Conservation (phyloP, 2,329 filamentous ascomycete genomes). For the Sclerotinia borealis region DNA sequence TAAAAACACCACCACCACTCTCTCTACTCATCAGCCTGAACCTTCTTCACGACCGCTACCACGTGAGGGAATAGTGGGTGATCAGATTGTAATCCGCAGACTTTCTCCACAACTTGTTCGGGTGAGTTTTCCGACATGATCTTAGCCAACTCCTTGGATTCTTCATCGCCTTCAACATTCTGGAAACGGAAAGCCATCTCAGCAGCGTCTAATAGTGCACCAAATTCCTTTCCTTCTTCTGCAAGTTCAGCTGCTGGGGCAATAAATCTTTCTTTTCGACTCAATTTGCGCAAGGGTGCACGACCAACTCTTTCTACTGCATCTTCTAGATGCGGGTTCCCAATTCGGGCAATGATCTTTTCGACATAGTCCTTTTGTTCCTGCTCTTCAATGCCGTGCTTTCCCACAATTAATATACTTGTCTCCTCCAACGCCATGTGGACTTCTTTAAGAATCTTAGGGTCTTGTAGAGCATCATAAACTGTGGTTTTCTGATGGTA, state of each 20-base stretch:
- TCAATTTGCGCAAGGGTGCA: slow-evolving; percentile 87
- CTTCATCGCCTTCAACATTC: slow-evolving; percentile 85
- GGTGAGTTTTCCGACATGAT: slow-evolving; percentile 71
- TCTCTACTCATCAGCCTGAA: slow-evolving; percentile 51
- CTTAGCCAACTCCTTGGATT: slow-evolving; percentile 78
- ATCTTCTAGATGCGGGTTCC: slow-evolving; percentile 89
- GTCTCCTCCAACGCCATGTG: slow-evolving; percentile 79
- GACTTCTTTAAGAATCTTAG: slow-evolving; percentile 73
- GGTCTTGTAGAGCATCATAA: slow-evolving; percentile 79
- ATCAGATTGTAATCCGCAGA: slow-evolving; percentile 71
- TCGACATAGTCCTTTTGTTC: slow-evolving; percentile 85
- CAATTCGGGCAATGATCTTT: slow-evolving; percentile 87
- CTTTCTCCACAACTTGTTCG: slow-evolving; percentile 68
- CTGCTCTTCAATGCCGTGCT: slow-evolving; percentile 69
- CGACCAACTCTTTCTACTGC: slow-evolving; percentile 92
- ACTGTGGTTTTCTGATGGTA: slow-evolving; percentile 80
- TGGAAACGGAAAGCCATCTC: slow-evolving; percentile 96
- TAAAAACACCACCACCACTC: slow-evolving; percentile 9
- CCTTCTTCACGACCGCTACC: slow-evolving; percentile 72
- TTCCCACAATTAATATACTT: slow-evolving; percentile 74
- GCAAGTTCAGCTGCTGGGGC: slow-evolving; percentile 85
- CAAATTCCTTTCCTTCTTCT: slow-evolving; percentile 67
- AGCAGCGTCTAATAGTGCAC: slow-evolving; percentile 70
- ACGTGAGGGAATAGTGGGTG: slow-evolving; percentile 76
- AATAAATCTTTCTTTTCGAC: slow-evolving; percentile 92